phyloP scores from a whole-genome alignment of 306 rosid species.

The Parietaria judaica region DNA sequence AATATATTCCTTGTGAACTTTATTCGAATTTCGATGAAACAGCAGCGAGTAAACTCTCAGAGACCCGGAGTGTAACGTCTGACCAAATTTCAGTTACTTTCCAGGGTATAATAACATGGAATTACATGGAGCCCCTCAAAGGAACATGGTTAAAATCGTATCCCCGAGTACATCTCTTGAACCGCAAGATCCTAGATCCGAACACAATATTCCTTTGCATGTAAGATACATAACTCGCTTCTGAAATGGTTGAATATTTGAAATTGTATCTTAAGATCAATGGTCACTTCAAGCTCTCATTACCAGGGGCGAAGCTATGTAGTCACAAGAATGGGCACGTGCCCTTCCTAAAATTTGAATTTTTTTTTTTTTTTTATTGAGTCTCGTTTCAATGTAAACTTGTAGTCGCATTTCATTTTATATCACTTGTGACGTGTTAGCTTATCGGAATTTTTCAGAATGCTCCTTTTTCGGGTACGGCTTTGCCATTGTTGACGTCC shows the following conservation, averaged over 20 bases:
- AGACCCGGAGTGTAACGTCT: not conserved
- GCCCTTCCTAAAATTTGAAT: no score
- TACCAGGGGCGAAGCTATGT: no score
- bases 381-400: no score
- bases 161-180: not conserved
- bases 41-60: not conserved
- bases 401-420: no score
- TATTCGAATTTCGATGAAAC: not conserved
- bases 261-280: no score
- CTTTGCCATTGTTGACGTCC: conserved; percentile 11
- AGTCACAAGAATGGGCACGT: no score
- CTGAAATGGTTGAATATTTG: no score
- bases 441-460: no score
- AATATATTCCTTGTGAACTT: not conserved
- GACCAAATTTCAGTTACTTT: not conserved
- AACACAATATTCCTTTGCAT: not conserved
- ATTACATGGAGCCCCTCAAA: not conserved
- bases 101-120: not conserved
- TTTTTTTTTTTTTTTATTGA: no score
- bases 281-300: no score
- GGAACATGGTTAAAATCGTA: not conserved
- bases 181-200: not conserved
- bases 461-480: conserved; percentile 28
- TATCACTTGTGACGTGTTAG: no score
- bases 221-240: conserved; percentile 1